Evolutionary conservation across 139 green algal species (phyloP).

Genomic region (Haematococcus sp.): DNA sequence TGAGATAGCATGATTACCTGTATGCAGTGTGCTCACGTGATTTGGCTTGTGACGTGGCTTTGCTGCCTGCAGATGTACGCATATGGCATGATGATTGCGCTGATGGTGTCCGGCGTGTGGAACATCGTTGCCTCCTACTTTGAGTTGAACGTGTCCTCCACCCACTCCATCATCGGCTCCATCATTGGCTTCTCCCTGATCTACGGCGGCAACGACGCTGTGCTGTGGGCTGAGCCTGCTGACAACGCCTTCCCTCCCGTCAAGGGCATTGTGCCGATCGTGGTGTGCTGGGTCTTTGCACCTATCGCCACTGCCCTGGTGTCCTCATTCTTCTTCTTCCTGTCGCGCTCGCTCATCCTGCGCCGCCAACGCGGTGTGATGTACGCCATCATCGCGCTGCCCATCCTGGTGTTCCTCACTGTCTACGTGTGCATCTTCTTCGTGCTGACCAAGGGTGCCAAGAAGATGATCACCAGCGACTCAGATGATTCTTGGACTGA

Average conservation of each 20-base stretch:
- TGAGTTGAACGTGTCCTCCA: constrained; percentile 57
- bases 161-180: constrained; percentile 41
- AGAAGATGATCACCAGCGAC: constrained; percentile 28
- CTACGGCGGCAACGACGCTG: constrained; percentile 11
- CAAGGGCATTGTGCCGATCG: constrained; percentile 40
- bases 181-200: no score
- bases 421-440: constrained; percentile 42
- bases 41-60: no score
- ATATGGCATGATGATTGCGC: constrained; percentile 49
- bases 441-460: constrained; percentile 52
- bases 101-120: constrained; percentile 38
- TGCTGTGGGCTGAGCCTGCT: constrained; percentile 20
- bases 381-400: constrained; percentile 43
- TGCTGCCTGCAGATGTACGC: constrained; percentile 25
- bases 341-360: constrained; percentile 31
- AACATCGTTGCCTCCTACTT: constrained; percentile 36
- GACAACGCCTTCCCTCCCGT: constrained; percentile 34
- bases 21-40: no score
- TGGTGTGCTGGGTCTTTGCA: constrained; percentile 61
- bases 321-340: constrained; percentile 38
- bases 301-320: constrained; percentile 45
- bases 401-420: constrained; percentile 38
- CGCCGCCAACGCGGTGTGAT: constrained; percentile 30
- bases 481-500: constrained; percentile 17
- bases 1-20: no score